A percentile compares a stretch with the other conserved stretches of the same genome.
Conservation (phyloP, 768 basidiomycete genomes). For the Tremella fuciformis region DNA sequence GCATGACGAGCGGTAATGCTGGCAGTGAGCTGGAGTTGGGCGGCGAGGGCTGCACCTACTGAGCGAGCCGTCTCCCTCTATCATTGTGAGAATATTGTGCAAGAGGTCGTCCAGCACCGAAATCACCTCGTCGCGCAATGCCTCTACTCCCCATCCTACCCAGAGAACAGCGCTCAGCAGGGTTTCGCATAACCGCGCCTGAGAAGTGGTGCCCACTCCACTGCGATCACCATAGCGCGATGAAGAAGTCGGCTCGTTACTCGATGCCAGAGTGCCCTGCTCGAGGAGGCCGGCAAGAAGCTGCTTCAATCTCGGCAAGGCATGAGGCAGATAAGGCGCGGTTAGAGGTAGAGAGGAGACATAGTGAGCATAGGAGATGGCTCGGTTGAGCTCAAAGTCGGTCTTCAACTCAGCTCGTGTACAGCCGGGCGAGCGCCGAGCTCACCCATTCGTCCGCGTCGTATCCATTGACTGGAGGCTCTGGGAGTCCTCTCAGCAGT, state of each 20-base stretch:
- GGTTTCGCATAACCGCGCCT: slow-evolving; percentile 31
- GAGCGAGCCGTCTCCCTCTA: slow-evolving; percentile 16
- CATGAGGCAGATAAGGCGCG: slow-evolving; percentile 20
- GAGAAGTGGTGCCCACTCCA: slow-evolving; percentile 6
- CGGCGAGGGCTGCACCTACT: slow-evolving; percentile 17
- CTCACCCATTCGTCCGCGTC: slow-evolving; percentile 45
- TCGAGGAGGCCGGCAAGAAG: slow-evolving; percentile 29
- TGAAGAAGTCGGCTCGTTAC: slow-evolving; percentile 27
- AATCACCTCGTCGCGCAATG: slow-evolving; percentile 18
- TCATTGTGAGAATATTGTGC: slow-evolving; percentile 17
- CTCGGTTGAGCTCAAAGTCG: slow-evolving; percentile 44
- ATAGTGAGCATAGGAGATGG: slow-evolving; percentile 48
- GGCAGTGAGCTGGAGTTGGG: neutral
- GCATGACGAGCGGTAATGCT: slow-evolving; percentile 41
- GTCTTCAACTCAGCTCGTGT: slow-evolving; percentile 17
- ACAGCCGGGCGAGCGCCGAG: neutral
- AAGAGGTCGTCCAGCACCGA: slow-evolving; percentile 23
- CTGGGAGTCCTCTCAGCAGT: slow-evolving; percentile 27
- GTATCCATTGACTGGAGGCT: slow-evolving; percentile 4
- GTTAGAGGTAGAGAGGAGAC: slow-evolving; percentile 33
- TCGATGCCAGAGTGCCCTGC: slow-evolving; percentile 15
- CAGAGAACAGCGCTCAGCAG: slow-evolving; percentile 39
- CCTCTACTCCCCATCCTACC: slow-evolving; percentile 25
- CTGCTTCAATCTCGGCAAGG: slow-evolving; percentile 24
- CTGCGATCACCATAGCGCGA: slow-evolving; percentile 1